Evolutionary conservation across 108 stramenopile species (phyloP), one percentile per base, ranked within the genome.

Genomic region (Nitzschia putrida): DNA sequence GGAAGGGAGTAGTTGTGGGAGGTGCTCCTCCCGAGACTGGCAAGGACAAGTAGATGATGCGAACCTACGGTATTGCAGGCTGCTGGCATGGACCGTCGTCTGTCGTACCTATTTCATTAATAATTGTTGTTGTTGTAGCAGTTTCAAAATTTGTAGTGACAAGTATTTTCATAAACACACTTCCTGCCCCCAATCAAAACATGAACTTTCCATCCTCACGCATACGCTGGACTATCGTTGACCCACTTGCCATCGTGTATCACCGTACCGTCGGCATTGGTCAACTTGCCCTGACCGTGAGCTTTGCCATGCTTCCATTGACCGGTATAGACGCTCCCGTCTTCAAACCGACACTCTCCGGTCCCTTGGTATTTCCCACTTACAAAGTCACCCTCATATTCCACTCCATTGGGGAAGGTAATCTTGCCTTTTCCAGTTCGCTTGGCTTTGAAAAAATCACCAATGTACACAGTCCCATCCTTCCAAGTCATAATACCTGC

Each of bases 1-100:
- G 66, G 39, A 67, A 55, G 24, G 87, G 81, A 34, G 77, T 83
- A 4, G 76, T 82, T 8, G 61, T 93, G 47, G 91, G 91, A 11
- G 42, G 64, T 47, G 51, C 65, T 44, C 63, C 50, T 42, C 43
- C 72, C 4, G 20, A 18, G 25, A 18, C 25, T 8, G 44, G n/a
- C 3, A 57, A 45, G 0, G 41, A 64, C 3, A 64, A 47, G 12
- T 23, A 49, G 24, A 23, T n/a, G n/a, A n/a, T n/a, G 21, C 22
- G 18, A 41, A 2, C 3, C 24, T 20, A 16, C 45, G 25, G 11
- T 47, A 23, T n/a, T n/a, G n/a, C n/a, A n/a, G n/a, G n/a, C n/a
- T n/a, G 42, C 22, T 58, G 14, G 10, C 53, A 8, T n/a, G 53
- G 10, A 54, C 13, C 18, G 44, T 44, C 13, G 9, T 44, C n/a